A percentile compares a stretch with the other conserved stretches of the same genome.
Evolutionary conservation across 1,139 yeast genomes (phyloP).

Genomic region (Pichia cactophila): DNA sequence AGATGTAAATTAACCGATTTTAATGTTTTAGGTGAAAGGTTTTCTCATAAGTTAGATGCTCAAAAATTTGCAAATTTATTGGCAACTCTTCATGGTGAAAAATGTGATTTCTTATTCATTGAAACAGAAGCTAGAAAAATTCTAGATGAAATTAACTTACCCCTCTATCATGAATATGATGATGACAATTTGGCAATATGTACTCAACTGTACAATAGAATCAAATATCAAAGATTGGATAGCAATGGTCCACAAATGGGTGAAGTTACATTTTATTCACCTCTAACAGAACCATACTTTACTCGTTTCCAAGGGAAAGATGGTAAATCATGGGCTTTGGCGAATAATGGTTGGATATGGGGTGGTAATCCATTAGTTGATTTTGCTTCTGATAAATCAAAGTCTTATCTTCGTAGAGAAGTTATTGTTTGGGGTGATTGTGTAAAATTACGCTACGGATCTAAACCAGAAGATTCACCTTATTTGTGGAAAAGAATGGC

Average conservation of each 20-base stretch:
- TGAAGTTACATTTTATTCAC: conserved; percentile 43
- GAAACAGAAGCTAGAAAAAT: conserved; percentile 42
- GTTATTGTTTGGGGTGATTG: conserved; percentile 98
- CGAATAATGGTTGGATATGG: conserved; percentile 99
- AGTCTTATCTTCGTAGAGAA: conserved; percentile 82
- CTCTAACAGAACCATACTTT: conserved; percentile 81
- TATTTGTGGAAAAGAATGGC: conserved; percentile 85
- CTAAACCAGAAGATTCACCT: conserved; percentile 72
- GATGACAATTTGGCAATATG: conserved; percentile 58
- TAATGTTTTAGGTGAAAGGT: conserved; percentile 33
- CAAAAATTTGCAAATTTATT: conserved; percentile 42
- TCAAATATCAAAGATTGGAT: conserved; percentile 68
- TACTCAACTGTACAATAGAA: conserved; percentile 66
- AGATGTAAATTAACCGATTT: conserved; percentile 36
- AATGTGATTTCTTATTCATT: conserved; percentile 27
- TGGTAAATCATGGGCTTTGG: conserved; percentile 64
- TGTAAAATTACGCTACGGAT: conserved; percentile 84
- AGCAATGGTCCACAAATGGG: conserved; percentile 77
- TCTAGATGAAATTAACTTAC: conserved; percentile 69
- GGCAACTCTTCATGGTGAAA: conserved; percentile 31
- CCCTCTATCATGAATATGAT: conserved; percentile 70
- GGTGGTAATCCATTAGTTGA: conserved; percentile 90
- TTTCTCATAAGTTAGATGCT: conserved; percentile 51
- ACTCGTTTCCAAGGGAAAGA: conserved; percentile 52
- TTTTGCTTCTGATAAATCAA: conserved; percentile 75